These are phyloP conservation scores for Beta macrorhiza DNA, from an alignment of 179 eudicot species.

Conservation along the genomic window DNA sequence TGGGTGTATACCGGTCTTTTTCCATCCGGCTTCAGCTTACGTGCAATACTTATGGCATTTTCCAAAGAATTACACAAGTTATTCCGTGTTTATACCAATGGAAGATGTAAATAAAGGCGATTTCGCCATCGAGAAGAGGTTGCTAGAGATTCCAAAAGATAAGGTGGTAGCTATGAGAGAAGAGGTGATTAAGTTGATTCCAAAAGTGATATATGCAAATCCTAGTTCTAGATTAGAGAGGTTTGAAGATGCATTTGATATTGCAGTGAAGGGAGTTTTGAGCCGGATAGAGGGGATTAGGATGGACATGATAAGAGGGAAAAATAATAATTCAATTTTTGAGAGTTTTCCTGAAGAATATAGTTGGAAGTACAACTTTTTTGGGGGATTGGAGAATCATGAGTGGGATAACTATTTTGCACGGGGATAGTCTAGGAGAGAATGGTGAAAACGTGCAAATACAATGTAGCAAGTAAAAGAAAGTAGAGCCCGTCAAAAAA, in stretches of 20 bases:
- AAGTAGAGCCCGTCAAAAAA: no score
- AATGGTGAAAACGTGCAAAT: no score
- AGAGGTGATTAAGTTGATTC: constrained; percentile 46
- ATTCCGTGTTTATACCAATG: constrained; percentile 31
- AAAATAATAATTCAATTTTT: not conserved
- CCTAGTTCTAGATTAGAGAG: constrained; percentile 21
- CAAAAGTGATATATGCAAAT: constrained; percentile 38
- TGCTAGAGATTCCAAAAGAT: constrained; percentile 28
- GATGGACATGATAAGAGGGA: constrained; percentile 12
- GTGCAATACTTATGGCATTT: constrained; percentile 41
- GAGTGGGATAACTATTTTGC: constrained; percentile 28
- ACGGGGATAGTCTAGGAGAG: not conserved
- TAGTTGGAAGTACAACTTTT: constrained; percentile 26
- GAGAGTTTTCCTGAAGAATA: constrained; percentile 26
- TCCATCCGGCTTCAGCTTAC: constrained; percentile 41
- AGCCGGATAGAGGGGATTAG: constrained; percentile 13
- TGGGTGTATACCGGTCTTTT: constrained; percentile 42
- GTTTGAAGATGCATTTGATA: constrained; percentile 35
- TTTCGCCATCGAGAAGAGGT: constrained; percentile 30
- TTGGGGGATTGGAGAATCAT: constrained; percentile 26
- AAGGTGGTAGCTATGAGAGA: constrained; percentile 40
- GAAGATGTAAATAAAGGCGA: constrained; percentile 27
- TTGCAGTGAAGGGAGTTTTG: constrained; percentile 29
- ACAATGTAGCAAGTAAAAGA: not conserved
- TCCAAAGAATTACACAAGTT: constrained; percentile 29